A percentile compares a stretch with the other conserved stretches of the same genome.
These are phyloP conservation scores for Buddleja alternifolia DNA, from an alignment of 257 asterid species.

Conservation along the genomic window DNA sequence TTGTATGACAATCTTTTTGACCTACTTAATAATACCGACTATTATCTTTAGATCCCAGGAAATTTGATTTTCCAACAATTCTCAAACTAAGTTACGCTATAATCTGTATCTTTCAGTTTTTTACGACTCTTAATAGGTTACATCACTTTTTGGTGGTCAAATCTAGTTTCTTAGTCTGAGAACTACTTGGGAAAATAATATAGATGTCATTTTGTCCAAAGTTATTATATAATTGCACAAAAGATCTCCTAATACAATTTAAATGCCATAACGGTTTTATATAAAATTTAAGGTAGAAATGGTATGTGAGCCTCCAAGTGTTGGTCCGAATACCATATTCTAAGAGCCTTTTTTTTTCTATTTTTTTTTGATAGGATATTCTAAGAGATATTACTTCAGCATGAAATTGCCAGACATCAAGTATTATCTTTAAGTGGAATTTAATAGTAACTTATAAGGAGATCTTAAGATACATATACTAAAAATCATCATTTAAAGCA, in stretches of 20 bases:
- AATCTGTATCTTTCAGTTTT: no score
- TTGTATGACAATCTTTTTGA: not conserved
- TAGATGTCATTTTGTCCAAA: not conserved
- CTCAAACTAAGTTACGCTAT: no score
- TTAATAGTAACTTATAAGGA: not conserved
- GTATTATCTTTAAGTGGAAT: not conserved
- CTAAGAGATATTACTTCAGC: conserved; percentile 8
- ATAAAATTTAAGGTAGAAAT: not conserved
- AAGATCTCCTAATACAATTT: not conserved
- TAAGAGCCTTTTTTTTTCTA: no score
- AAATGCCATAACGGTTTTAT: not conserved
- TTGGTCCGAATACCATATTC: not conserved
- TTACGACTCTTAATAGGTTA: no score
- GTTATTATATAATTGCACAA: not conserved
- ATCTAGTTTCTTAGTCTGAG: no score
- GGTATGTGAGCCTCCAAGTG: not conserved
- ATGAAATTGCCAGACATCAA: not conserved
- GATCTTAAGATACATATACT: not conserved
- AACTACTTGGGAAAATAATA: not conserved
- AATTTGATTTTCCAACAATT: no score
- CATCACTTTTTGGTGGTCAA: no score
- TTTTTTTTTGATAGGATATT: no score
- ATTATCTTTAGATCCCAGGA: no score
- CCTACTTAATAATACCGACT: not conserved
- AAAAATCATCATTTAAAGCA: not conserved